Evolutionary conservation across 2,329 filamentous ascomycete genomes (phyloP).

Genomic region (Coniochaeta sp.): DNA sequence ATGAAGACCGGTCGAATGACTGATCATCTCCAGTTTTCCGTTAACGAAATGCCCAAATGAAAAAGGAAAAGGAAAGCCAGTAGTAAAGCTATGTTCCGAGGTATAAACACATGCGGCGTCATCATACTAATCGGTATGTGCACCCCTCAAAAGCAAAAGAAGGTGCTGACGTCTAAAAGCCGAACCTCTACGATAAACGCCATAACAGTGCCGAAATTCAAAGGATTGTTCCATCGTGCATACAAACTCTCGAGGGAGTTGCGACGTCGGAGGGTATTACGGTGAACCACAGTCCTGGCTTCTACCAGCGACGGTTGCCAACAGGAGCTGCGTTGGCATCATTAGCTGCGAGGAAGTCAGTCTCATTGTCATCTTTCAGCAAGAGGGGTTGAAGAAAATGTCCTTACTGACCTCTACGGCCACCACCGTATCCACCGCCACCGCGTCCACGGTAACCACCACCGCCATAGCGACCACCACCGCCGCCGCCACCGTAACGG

Average conservation of each 20-base stretch:
- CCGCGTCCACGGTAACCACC: conserved; percentile 58
- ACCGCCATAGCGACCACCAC: conserved; percentile 65
- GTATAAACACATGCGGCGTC: conserved; percentile 1
- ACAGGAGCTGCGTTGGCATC: conserved; percentile 44
- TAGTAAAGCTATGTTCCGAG: not conserved
- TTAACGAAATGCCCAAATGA: not conserved
- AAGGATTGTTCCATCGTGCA: not conserved
- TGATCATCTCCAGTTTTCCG: not conserved
- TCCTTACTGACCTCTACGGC: conserved; percentile 16
- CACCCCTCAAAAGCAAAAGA: conserved; percentile 2
- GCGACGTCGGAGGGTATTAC: not conserved
- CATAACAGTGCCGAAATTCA: conserved; percentile 1
- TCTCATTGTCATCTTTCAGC: not conserved
- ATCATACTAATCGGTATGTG: not conserved
- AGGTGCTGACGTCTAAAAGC: conserved; percentile 16
- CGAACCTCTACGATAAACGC: conserved; percentile 10
- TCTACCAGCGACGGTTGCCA: conserved; percentile 44
- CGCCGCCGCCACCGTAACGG: conserved; percentile 81
- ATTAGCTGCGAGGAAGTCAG: conserved; percentile 6
- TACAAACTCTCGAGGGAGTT: not conserved
- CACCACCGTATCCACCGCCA: conserved; percentile 36
- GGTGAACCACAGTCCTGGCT: not conserved
- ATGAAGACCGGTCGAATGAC: not conserved
- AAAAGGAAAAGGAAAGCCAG: too few species aligned
- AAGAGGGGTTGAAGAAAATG: conserved; percentile 23